Percentiles rank a stretch among this genome's conserved stretches.
phyloP scores from a whole-genome alignment of 2,329 filamentous ascomycete genomes.

The Tolypocladium album region DNA sequence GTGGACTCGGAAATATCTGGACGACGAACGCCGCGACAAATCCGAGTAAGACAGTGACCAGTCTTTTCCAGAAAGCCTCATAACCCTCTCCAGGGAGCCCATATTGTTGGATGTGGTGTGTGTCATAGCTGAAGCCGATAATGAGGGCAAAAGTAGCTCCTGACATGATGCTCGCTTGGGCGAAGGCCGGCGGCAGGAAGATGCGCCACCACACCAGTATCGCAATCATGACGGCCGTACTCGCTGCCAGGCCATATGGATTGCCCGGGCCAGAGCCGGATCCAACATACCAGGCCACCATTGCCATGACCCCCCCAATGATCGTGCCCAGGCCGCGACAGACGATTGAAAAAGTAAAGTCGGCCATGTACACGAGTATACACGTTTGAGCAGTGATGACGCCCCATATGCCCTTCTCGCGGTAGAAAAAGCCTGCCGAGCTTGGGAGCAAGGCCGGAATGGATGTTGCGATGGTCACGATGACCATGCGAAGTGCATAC shows the following conservation, averaged over 20 bases:
- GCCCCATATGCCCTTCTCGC: constrained; percentile 40
- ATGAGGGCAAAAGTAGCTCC: constrained; percentile 29
- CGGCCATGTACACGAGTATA: constrained; percentile 36
- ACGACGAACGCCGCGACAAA: constrained; percentile 30
- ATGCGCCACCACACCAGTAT: constrained; percentile 24
- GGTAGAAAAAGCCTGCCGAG: constrained; percentile 37
- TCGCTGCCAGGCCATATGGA: constrained; percentile 36
- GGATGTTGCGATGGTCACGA: constrained; percentile 30
- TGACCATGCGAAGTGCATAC: constrained; percentile 35
- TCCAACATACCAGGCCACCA: constrained; percentile 40
- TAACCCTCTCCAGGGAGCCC: constrained; percentile 36
- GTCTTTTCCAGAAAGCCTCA: constrained; percentile 34
- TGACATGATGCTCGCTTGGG: constrained; percentile 19
- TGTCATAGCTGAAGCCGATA: constrained; percentile 35
- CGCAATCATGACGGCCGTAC: constrained; percentile 25
- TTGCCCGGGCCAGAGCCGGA: constrained; percentile 36
- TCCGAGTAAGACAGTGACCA: constrained; percentile 32
- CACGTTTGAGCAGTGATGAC: constrained; percentile 39
- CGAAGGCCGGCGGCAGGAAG: constrained; percentile 17
- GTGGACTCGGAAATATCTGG: constrained; percentile 34
- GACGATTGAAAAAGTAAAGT: constrained; percentile 35
- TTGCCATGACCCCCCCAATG: constrained; percentile 32
- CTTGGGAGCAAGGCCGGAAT: constrained; percentile 30
- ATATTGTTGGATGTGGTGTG: constrained; percentile 29
- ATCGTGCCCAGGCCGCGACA: constrained; percentile 30